These are phyloP conservation scores for Rugonectria rugulosa DNA, from an alignment of 2,329 filamentous ascomycete genomes.

Conservation along the genomic window DNA sequence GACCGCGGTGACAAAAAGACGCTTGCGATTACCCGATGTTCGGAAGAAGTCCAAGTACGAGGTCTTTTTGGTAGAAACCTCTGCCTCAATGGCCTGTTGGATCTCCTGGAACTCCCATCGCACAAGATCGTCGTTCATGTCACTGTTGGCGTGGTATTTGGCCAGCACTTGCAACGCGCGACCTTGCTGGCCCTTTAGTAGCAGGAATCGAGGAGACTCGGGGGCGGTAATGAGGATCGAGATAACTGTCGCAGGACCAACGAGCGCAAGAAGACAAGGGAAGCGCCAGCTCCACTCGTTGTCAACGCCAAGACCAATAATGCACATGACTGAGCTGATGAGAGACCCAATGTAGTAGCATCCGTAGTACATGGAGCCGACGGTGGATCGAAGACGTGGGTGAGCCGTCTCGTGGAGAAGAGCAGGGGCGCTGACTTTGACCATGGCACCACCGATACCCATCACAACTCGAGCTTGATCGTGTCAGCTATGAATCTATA, in stretches of 20 bases:
- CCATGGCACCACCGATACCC: constrained; percentile 16
- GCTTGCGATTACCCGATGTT: constrained; percentile 69
- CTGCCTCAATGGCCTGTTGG: constrained; percentile 64
- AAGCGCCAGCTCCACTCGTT: background rate
- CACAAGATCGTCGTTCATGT: constrained; percentile 63
- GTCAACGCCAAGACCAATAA: background rate
- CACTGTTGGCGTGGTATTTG: constrained; percentile 68
- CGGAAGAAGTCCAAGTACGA: constrained; percentile 64
- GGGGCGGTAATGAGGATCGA: constrained; percentile 50
- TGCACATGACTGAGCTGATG: background rate
- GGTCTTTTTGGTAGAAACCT: constrained; percentile 54
- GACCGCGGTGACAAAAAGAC: constrained; percentile 65
- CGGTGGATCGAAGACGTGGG: constrained; percentile 23
- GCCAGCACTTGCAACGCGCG: constrained; percentile 66
- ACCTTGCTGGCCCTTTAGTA: constrained; percentile 66
- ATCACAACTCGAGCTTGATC: constrained; percentile 22
- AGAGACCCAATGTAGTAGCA: constrained; percentile 24
- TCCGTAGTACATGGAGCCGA: constrained; percentile 25
- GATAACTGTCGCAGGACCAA: background rate
- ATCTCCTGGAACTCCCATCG: constrained; percentile 72
- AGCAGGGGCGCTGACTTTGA: constrained; percentile 23
- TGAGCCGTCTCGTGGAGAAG: constrained; percentile 27
- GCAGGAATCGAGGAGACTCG: constrained; percentile 69
- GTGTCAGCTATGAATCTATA: constrained; percentile 2
- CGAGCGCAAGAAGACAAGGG: background rate